A percentile compares a stretch with the other conserved stretches of the same genome.
phyloP scores from a whole-genome alignment of 768 basidiomycete species.

The Tephrocybe sp. region DNA sequence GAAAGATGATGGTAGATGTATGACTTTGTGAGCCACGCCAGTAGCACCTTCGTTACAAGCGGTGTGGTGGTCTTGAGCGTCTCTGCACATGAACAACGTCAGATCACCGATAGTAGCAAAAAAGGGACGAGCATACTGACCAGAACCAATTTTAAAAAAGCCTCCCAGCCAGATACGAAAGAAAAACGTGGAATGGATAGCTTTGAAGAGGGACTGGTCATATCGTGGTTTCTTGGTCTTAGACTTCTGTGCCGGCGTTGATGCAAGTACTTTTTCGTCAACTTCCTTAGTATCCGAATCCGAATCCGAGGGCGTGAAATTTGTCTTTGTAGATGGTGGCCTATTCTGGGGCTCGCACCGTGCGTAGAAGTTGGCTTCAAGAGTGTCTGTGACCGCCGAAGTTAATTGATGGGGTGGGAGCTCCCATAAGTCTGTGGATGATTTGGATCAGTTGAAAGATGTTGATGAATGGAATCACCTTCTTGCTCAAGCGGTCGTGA shows the following conservation, averaged over 20 bases:
- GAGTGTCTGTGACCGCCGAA: conserved; percentile 32
- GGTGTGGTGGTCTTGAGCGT: conserved; percentile 45
- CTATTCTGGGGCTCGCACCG: conserved; percentile 50
- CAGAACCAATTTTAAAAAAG: conserved; percentile 33
- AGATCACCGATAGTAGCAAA: neutral
- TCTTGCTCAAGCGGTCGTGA: conserved; percentile 56
- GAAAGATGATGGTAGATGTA: conserved; percentile 34
- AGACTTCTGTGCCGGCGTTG: neutral
- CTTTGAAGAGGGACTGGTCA: conserved; percentile 32
- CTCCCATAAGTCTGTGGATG: conserved; percentile 49
- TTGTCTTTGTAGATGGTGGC: conserved; percentile 30
- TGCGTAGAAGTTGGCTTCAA: conserved; percentile 46
- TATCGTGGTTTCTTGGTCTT: conserved; percentile 19
- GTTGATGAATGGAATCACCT: conserved; percentile 32
- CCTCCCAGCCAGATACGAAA: conserved; percentile 36
- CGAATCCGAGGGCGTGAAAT: neutral
- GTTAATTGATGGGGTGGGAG: conserved; percentile 40
- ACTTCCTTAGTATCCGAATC: neutral
- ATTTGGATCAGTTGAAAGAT: neutral
- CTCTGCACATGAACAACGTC: conserved; percentile 23
- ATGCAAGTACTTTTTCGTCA: conserved; percentile 8
- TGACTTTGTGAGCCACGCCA: conserved; percentile 45
- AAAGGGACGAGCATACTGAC: conserved; percentile 15
- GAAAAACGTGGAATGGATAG: conserved; percentile 35
- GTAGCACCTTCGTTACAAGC: conserved; percentile 44